Conservation (phyloP, 2,329 filamentous ascomycete genomes). For the Trichoderma breve region DNA sequence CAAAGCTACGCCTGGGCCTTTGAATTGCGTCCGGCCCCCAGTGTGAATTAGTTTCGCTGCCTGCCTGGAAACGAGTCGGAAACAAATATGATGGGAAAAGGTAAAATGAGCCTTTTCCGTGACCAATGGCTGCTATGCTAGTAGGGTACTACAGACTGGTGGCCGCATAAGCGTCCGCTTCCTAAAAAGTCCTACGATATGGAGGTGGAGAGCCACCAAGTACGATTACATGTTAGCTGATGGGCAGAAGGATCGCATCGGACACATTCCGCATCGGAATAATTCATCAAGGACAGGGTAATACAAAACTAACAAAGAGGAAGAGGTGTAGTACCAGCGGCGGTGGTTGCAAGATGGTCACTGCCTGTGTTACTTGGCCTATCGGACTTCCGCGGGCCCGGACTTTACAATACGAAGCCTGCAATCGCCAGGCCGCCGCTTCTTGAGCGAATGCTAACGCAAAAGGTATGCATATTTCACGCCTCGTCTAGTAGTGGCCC, state of each 20-base stretch:
- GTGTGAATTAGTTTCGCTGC: neutral
- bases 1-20: conserved; percentile 10
- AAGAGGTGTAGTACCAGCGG: neutral
- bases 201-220: neutral
- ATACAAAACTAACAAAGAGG: neutral
- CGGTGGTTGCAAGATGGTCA: neutral
- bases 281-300: neutral
- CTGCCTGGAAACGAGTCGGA: neutral
- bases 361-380: neutral
- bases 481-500: neutral
- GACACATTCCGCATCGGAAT: neutral
- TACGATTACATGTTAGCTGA: neutral
- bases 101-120: neutral
- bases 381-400: neutral
- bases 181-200: neutral
- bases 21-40: conserved; percentile 4
- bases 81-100: neutral
- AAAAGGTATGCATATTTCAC: conserved; percentile 12
- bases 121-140: neutral
- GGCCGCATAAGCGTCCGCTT: conserved; percentile 14
- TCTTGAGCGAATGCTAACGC: conserved; percentile 1
- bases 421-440: neutral
- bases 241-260: neutral
- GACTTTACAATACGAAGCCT: neutral
- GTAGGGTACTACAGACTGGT: neutral